Conservation (phyloP, 2,329 filamentous ascomycete species). For the Aureobasidium uvarum region DNA sequence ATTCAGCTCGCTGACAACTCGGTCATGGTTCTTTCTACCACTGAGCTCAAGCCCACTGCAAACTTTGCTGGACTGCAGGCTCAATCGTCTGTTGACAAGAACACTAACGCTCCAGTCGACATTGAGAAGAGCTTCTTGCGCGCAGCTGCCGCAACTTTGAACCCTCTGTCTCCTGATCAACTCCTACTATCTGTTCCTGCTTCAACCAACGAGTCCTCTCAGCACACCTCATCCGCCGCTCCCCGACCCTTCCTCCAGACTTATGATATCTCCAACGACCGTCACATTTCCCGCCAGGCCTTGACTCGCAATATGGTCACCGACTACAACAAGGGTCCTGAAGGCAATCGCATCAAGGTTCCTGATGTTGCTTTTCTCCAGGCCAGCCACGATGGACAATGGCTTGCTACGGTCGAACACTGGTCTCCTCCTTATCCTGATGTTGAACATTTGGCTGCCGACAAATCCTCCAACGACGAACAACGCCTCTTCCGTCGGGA, state of each 20-base stretch:
- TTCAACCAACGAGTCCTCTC: conserved; percentile 28
- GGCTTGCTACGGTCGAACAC: conserved; percentile 89
- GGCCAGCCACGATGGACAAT: conserved; percentile 76
- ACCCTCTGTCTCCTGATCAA: conserved; percentile 43
- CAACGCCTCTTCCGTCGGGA: conserved; percentile 59
- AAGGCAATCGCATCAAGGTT: conserved; percentile 69
- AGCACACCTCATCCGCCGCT: conserved; percentile 33
- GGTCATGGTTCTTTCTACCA: conserved; percentile 82
- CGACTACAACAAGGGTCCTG: conserved; percentile 70
- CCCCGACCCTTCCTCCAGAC: conserved; percentile 70
- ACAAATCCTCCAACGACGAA: conserved; percentile 40
- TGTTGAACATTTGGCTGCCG: conserved; percentile 55
- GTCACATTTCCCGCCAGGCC: conserved; percentile 81
- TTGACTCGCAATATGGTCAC: conserved; percentile 85
- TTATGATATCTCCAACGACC: conserved; percentile 76
- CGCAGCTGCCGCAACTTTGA: conserved; percentile 40
- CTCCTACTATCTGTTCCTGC: conserved; percentile 50
- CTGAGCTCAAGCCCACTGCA: conserved; percentile 79
- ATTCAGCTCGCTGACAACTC: conserved; percentile 90
- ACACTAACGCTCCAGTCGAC: conserved; percentile 41
- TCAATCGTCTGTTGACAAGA: conserved; percentile 25
- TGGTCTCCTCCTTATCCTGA: conserved; percentile 77
- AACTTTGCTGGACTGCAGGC: conserved; percentile 81
- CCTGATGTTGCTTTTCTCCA: conserved; percentile 74
- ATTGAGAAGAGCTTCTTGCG: conserved; percentile 25